Base-by-base conservation (phyloP, 1,284 basidiomycete genomes). In the Rugosomyces carneus region DNA sequence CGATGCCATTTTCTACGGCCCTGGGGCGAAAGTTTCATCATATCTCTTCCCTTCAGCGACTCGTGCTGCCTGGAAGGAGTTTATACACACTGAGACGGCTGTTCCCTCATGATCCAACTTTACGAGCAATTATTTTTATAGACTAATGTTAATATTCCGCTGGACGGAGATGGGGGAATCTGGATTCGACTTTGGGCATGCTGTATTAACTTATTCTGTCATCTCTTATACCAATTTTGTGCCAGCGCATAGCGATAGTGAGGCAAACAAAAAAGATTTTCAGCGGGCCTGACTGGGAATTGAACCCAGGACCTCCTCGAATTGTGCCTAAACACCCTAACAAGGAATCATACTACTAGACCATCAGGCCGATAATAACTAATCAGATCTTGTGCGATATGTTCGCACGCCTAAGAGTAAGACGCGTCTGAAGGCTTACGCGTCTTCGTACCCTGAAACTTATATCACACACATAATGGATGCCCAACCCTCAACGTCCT, bases 251-350 rank as follows among this genome's bases (percentile, higher is more conserved):
- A n/a, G n/a, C n/a, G n/a, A n/a, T n/a, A n/a, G 21, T 5, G 31
- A 15, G 19, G 10, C 16, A 4, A 10, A 13, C 27, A 29, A 13
- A 29, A 32, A 44, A 52, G 55, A 49, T 50, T 29, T 20, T 23
- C n/a, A n/a, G 8, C 37, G 81, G 81, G 80, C 81, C 80, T 83
- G 75, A 77, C 80, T 77, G 80, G 81, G 81, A 84, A 84, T 84
- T 84, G 82, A 85, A 84, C 82, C 81, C 79, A 78, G 81, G 81
- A 84, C 81, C 81, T 83, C 82, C 80, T 83, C 80, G 81, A 82
- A 51, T 57, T 47, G 44, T 48, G 31, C 43, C 34, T 21, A 40
- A 39, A 15, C 24, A 46, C 75, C 75, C 76, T 75, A 78, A 75
- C 74, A 78, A 79, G 76, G 76, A 80, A 78, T 80, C 76, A 78